Conservation (phyloP, 1,284 basidiomycete species). For the Marasmius oreades region DNA sequence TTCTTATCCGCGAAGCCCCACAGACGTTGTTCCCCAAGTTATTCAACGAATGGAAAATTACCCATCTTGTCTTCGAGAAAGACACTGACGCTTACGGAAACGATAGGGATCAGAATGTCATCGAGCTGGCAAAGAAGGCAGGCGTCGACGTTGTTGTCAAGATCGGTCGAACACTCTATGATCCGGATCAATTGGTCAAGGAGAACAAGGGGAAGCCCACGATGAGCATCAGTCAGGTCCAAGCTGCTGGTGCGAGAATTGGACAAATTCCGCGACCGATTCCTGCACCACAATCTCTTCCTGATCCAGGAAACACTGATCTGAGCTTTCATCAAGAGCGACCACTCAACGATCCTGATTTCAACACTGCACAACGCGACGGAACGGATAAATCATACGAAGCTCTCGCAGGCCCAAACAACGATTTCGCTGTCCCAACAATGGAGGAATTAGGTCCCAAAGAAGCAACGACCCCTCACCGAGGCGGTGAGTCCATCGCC, state of each 20-base stretch:
- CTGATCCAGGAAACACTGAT: slow-evolving; percentile 11
- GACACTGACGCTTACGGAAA: slow-evolving; percentile 25
- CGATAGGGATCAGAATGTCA: slow-evolving; percentile 11
- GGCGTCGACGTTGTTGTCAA: slow-evolving; percentile 15
- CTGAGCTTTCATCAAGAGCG: background rate
- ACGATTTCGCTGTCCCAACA: slow-evolving; percentile 41
- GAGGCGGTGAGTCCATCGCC: slow-evolving; percentile 44
- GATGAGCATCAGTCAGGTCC: background rate
- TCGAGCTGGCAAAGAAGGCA: slow-evolving; percentile 14
- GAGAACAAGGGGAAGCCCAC: slow-evolving; percentile 19
- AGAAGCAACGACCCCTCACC: slow-evolving; percentile 36
- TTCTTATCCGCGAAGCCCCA: slow-evolving; percentile 43
- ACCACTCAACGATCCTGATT: slow-evolving; percentile 9
- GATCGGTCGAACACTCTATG: slow-evolving; percentile 16
- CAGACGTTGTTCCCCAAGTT: slow-evolving; percentile 35
- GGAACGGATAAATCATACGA: slow-evolving; percentile 18
- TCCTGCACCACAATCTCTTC: slow-evolving; percentile 14
- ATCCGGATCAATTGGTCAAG: slow-evolving; percentile 14
- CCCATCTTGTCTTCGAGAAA: slow-evolving; percentile 40
- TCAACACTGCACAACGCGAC: background rate
- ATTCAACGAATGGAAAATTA: slow-evolving; percentile 42
- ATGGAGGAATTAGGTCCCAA: slow-evolving; percentile 40
- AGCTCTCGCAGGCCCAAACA: slow-evolving; percentile 35
- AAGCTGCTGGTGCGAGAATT: slow-evolving; percentile 13
- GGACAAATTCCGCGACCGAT: slow-evolving; percentile 13